Percentiles rank a stretch among this genome's conserved stretches.
These are phyloP conservation scores for Fraxinus excelsior DNA, from an alignment of 257 asterid genomes.

Conservation along the genomic window DNA sequence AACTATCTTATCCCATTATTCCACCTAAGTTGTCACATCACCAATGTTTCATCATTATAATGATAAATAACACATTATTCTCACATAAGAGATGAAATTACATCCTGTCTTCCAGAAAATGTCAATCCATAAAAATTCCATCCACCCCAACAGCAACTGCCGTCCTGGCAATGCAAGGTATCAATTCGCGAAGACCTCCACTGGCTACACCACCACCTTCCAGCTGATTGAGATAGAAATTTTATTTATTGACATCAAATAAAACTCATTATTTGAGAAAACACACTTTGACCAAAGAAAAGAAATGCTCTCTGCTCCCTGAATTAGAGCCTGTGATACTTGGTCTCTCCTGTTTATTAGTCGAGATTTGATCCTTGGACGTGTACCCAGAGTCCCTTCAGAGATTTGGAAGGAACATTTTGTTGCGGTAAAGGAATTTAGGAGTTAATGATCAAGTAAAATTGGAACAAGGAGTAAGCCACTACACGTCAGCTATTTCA, in stretches of 20 bases:
- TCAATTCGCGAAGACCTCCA: constrained; percentile 97
- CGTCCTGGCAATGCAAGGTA: constrained; percentile 95
- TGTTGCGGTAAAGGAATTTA: neutral
- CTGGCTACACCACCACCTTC: constrained; percentile 99
- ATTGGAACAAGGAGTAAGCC: neutral
- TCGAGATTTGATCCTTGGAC: constrained; percentile 5
- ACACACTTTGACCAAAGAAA: neutral
- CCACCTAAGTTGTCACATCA: too few species aligned
- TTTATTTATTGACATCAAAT: neutral
- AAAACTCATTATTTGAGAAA: neutral
- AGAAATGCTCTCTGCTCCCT: neutral
- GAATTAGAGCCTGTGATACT: neutral
- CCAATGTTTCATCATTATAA: too few species aligned
- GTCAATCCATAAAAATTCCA: constrained; percentile 85
- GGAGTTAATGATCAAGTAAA: neutral
- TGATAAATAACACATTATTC: too few species aligned
- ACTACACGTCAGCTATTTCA: neutral
- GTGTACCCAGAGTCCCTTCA: neutral
- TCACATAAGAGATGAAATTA: neutral
- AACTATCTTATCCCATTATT: too few species aligned
- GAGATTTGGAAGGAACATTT: neutral
- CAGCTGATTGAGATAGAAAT: constrained; percentile 44
- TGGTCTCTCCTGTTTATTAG: neutral
- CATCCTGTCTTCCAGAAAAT: too few species aligned
- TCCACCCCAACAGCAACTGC: constrained; percentile 96